These are phyloP conservation scores for Sequoiadendron giganteum DNA, from an alignment of 75 land plant genomes.

Conservation along the genomic window DNA sequence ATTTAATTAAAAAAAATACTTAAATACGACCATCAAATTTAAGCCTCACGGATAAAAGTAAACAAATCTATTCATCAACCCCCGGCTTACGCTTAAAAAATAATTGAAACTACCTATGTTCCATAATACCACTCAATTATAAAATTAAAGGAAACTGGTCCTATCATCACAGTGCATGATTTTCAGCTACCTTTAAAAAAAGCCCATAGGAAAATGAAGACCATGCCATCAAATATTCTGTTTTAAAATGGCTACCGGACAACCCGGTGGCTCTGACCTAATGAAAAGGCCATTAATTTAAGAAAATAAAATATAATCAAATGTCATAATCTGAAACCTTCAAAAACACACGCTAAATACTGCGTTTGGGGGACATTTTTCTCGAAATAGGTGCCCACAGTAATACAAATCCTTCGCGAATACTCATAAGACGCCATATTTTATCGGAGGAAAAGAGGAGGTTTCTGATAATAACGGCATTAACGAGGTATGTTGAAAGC, in stretches of 20 bases:
- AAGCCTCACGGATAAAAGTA: too few relatives aligned
- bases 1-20: too few relatives aligned
- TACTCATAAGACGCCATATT: not conserved
- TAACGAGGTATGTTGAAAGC: not conserved
- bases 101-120: too few relatives aligned
- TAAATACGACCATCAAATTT: too few relatives aligned
- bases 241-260: not conserved
- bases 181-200: not conserved
- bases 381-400: not conserved
- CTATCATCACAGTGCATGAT: too few relatives aligned
- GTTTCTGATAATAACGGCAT: not conserved
- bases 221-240: not conserved
- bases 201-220: not conserved
- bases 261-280: not conserved
- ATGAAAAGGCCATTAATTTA: too few relatives aligned
- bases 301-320: too few relatives aligned
- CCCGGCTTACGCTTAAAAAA: too few relatives aligned
- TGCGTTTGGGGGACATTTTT: not conserved
- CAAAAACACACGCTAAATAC: not conserved
- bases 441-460: not conserved
- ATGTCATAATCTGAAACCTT: not conserved
- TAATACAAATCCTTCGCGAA: not conserved
- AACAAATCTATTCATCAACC: too few relatives aligned
- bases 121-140: too few relatives aligned
- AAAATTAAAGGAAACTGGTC: too few relatives aligned